phyloP scores from a whole-genome alignment of 352 stramenopile species.

The Blastocystis hominis region DNA sequence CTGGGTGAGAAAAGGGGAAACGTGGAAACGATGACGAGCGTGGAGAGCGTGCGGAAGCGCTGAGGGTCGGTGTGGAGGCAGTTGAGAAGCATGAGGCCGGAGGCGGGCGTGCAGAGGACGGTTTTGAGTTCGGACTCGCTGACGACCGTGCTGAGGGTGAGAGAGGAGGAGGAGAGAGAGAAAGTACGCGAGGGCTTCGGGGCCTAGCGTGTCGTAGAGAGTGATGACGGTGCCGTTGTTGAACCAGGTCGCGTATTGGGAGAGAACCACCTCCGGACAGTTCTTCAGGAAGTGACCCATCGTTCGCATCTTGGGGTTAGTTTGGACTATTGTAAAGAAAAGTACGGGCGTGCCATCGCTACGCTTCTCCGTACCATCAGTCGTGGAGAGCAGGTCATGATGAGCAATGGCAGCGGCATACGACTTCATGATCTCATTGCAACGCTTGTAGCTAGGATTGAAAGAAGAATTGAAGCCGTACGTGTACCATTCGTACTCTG shows the following conservation, averaged over 20 bases:
- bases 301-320: conserved; percentile 64
- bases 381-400: conserved; percentile 29
- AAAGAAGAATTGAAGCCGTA: not conserved
- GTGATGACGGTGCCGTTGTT: conserved; percentile 60
- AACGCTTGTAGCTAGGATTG: conserved; percentile 12
- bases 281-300: conserved; percentile 89
- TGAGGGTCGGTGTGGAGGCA: not conserved
- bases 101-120: conserved; percentile 66
- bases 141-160: conserved; percentile 64
- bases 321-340: not conserved
- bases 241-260: conserved; percentile 65
- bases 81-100: conserved; percentile 67
- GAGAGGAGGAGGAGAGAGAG: too few species aligned
- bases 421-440: conserved; percentile 3
- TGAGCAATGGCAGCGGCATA: conserved; percentile 27
- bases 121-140: conserved; percentile 70
- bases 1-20: not conserved
- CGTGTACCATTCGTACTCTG: conserved; percentile 10
- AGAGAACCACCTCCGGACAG: conserved; percentile 83
- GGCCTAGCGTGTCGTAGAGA: conserved; percentile 72
- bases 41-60: not conserved
- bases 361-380: not conserved
- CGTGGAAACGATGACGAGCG: conserved; percentile 37
- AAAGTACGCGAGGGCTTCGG: conserved; percentile 65
- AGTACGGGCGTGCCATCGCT: conserved; percentile 12